Evolutionary conservation across 2,329 filamentous ascomycete genomes (phyloP), one percentile per base, ranked within the genome.

Genomic region (Talaromyces sp.): DNA sequence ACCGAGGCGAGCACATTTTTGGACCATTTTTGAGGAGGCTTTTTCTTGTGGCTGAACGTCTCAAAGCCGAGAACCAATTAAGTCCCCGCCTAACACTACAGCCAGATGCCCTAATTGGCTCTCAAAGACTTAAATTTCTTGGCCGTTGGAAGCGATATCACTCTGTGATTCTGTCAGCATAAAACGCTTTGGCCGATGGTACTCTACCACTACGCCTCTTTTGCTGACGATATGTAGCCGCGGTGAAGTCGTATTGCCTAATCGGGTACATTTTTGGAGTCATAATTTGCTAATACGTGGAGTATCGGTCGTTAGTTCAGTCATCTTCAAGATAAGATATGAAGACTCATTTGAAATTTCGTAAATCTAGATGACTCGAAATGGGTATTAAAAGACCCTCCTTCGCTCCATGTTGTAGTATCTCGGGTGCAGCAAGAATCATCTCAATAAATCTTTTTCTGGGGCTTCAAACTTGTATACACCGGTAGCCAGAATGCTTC

Each of bases 141-240:
- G 56, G 56, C 56, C 39, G 5, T 39, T 33, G 14, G n/a, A 27
- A 59, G 56, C 56, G 56, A 59, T 59, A 43, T 59, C 56, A 59
- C 56, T 59, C 56, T 45, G 22, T n/a, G n/a, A 59, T 7, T 59
- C 56, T 45, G 22, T n/a, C n/a, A 59, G 13, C 39, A 31, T 27
- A 27, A 24, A 27, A 27, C 13, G 47, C 10, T 43, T 59, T 45
- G 37, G 22, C 56, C 54, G 37, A 59, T 59, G 56, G 45, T 45
- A 59, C 56, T 56, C 33, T 59, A 45, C 37, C 37, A 11, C 35
- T 11, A 45, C 56, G 37, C 56, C 56, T 39, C 49, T 52, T 52
- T 13, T 31, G 56, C 56, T 59, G 56, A 59, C 22, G 37, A 31
- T 59, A 27, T 16, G 9, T 16, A n/a, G 27, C 50, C 13, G 24